phyloP scores from a whole-genome alignment of 768 basidiomycete genomes.

The Russula foetens region DNA sequence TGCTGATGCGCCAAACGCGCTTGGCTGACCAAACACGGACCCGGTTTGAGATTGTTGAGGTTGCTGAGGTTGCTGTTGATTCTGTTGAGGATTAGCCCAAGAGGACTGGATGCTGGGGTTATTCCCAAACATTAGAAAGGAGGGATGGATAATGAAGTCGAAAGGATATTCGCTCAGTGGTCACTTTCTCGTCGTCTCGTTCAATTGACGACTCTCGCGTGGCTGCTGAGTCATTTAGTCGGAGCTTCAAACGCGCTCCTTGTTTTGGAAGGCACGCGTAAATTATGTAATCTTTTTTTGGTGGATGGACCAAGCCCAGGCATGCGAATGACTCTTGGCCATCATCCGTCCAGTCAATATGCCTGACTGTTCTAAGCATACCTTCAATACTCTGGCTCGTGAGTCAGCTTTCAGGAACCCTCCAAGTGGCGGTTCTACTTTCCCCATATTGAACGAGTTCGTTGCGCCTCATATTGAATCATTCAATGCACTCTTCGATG shows the following conservation, averaged over 20 bases:
- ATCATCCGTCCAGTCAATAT: conserved; percentile 28
- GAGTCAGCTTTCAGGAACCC: conserved; percentile 77
- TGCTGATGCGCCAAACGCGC: conserved; percentile 50
- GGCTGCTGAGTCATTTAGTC: conserved; percentile 9
- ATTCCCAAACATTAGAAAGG: conserved; percentile 54
- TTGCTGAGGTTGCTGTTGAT: conserved; percentile 52
- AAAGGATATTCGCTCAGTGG: background rate
- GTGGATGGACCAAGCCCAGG: no score
- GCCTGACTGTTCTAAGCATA: conserved; percentile 43
- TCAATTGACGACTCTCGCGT: background rate
- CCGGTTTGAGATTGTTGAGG: conserved; percentile 30
- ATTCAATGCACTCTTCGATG: conserved; percentile 95
- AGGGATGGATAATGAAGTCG: background rate
- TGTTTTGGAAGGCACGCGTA: background rate
- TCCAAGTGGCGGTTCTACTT: conserved; percentile 53
- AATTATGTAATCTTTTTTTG: conserved; percentile 5
- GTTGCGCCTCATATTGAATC: conserved; percentile 91
- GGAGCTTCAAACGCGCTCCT: conserved; percentile 14
- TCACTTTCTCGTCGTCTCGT: background rate
- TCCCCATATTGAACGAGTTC: conserved; percentile 84
- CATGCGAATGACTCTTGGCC: background rate
- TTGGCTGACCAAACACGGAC: conserved; percentile 64
- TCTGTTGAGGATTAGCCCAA: conserved; percentile 62
- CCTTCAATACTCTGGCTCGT: conserved; percentile 76
- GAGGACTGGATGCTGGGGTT: conserved; percentile 45